Evolutionary conservation across 768 basidiomycete genomes (phyloP), one percentile per base, ranked within the genome.

Genomic region (Termitomyces sp.): DNA sequence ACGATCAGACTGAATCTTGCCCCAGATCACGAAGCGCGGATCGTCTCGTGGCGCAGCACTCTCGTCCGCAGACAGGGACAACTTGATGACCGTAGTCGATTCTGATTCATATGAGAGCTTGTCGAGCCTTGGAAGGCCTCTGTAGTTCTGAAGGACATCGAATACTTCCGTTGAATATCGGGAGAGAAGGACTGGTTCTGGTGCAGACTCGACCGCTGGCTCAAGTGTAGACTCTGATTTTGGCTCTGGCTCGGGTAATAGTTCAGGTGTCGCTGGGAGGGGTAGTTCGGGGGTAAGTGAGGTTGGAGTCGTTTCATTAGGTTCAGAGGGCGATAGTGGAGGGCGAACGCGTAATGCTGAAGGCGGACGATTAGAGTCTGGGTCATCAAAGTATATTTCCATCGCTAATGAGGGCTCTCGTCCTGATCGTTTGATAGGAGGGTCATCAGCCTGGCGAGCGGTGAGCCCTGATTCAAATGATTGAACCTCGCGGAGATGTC

Each of bases 11-110:
- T 62, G 62, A 18, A 79, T 72, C 63, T 86, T 84, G 27, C 91
- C 93, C 94, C 94, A 97, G 8, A 96, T 86, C 37, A 94, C 91
- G 67, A 95, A 95, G 0, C 93, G 83, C 16, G 94, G 93, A 64
- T 97, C 94, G 62, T 95, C 89, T 14, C 87, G 82, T 7, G 92
- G 92, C 1, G 87, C 82, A 14, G 86, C 85, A 30, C 80, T 83
- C 56, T 88, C 83, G 36, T 89, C 87, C 0, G 82, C 69, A 26
- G 82, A 79, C 14, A 91, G 69, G 1, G 87, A 88, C 67, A 93
- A 76, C 68, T 83, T 87, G 71, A 91, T 86, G 30, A 91, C 88
- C 2, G 86, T 84, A 33, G 85, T 84, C 44, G 82, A 82, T 10
- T 77, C 77, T 6, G 78, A 73, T 43, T 82, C 83, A 0, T 80